These are phyloP conservation scores for Boletus tomentosulus DNA, from an alignment of 768 basidiomycete genomes.

Conservation along the genomic window DNA sequence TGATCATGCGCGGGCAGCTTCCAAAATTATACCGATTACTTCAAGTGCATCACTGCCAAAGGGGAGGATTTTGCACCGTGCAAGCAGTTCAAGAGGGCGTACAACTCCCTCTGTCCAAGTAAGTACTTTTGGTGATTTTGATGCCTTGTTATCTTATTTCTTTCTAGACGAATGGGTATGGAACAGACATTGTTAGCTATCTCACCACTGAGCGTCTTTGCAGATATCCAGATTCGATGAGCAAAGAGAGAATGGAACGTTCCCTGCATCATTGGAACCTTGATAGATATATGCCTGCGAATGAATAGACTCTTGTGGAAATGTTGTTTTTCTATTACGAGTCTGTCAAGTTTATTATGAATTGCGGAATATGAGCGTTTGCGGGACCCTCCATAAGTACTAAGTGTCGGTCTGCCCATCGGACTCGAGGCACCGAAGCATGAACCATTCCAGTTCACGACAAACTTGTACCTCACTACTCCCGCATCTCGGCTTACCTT, in stretches of 20 bases:
- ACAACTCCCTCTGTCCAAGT: slow-evolving; percentile 98
- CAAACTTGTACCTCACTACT: neutral
- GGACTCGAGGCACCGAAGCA: neutral
- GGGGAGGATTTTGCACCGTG: slow-evolving; percentile 98
- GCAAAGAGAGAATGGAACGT: slow-evolving; percentile 88
- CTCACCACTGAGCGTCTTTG: neutral
- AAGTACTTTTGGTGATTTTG: slow-evolving; percentile 34
- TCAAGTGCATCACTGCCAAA: slow-evolving; percentile 95
- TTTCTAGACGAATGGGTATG: slow-evolving; percentile 86
- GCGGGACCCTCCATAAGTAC: neutral
- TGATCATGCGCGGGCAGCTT: slow-evolving; percentile 44
- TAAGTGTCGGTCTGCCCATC: neutral
- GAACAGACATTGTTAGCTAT: neutral
- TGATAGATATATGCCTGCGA: slow-evolving; percentile 31
- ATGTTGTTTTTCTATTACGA: neutral
- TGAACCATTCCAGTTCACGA: slow-evolving; percentile 1
- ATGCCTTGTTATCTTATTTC: slow-evolving; percentile 8
- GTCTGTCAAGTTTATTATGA: neutral
- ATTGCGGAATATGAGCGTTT: neutral
- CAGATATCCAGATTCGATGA: slow-evolving; percentile 91
- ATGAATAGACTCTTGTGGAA: slow-evolving; percentile 11
- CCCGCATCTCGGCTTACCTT: neutral
- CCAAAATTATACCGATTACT: slow-evolving; percentile 98
- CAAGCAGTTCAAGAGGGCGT: slow-evolving; percentile 97
- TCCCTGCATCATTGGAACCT: slow-evolving; percentile 87